Evolutionary conservation across 2,329 filamentous ascomycete genomes (phyloP).

Genomic region (Aspergillus uvarum): DNA sequence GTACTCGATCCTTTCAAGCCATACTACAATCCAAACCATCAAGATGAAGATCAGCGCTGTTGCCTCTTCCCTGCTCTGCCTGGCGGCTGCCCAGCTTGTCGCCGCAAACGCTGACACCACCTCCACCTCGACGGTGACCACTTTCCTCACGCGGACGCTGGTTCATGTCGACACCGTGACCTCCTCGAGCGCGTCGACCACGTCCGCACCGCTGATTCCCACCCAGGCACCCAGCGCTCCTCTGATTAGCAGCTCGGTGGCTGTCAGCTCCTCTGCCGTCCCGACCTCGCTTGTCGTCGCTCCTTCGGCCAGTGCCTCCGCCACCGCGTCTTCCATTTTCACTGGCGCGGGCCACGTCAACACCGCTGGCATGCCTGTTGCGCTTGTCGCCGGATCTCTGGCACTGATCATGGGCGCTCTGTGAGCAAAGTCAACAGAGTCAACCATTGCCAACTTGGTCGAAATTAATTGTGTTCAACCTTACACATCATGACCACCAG

Average conservation of each 20-base stretch:
- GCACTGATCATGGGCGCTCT: conserved; percentile 39
- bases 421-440: conserved; percentile 21
- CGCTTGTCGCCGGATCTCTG: conserved; percentile 39
- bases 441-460: conserved; percentile 2
- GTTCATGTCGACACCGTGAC: conserved; percentile 45
- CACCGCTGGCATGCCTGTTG: conserved; percentile 29
- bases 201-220: conserved; percentile 31
- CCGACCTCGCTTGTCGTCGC: conserved; percentile 23
- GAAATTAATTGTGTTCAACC: not conserved
- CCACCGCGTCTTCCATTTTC: conserved; percentile 14
- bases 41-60: conserved; percentile 40
- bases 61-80: conserved; percentile 35
- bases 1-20: not conserved
- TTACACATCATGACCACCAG: not conserved
- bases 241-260: conserved; percentile 8
- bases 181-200: conserved; percentile 23
- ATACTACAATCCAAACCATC: conserved; percentile 6
- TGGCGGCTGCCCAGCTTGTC: conserved; percentile 34
- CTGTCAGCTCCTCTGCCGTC: conserved; percentile 29
- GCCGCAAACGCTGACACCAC: conserved; percentile 28
- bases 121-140: conserved; percentile 30
- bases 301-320: conserved; percentile 22
- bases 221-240: conserved; percentile 19
- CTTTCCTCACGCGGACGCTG: conserved; percentile 46
- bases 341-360: conserved; percentile 22